These are phyloP conservation scores for Hypoxylon sp. DNA, from an alignment of 2,329 filamentous ascomycete genomes.

Conservation along the genomic window DNA sequence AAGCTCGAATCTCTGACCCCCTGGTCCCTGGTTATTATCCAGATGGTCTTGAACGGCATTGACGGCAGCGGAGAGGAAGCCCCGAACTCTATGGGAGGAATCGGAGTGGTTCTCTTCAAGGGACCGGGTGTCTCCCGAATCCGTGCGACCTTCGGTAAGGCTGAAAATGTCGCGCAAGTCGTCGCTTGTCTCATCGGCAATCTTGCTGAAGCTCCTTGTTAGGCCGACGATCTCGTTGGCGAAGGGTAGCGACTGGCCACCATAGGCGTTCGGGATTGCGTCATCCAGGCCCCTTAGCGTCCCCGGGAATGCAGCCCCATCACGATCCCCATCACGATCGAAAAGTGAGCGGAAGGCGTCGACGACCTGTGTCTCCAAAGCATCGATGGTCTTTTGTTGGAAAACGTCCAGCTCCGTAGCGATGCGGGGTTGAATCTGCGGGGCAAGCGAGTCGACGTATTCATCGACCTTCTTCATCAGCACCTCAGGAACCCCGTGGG, in stretches of 20 bases:
- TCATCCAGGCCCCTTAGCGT: conserved; percentile 3
- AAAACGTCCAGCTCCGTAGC: conserved; percentile 8
- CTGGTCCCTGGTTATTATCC: background rate
- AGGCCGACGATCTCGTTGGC: conserved; percentile 6
- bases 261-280: conserved; percentile 7
- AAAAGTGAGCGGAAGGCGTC: conserved; percentile 13
- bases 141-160: conserved; percentile 4
- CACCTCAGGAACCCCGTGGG: conserved; percentile 10
- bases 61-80: conserved; percentile 8
- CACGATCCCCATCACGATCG: conserved; percentile 2
- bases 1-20: conserved; percentile 9
- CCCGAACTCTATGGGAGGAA: conserved; percentile 8
- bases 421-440: conserved; percentile 17
- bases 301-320: background rate
- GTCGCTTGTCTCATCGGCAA: conserved; percentile 7
- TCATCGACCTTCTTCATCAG: conserved; percentile 15
- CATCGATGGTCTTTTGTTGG: conserved; percentile 16
- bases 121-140: background rate
- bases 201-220: conserved; percentile 6
- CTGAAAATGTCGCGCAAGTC: conserved; percentile 12
- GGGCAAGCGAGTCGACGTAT: conserved; percentile 15
- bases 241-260: conserved; percentile 2
- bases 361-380: conserved; percentile 9
- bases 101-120: conserved; percentile 3
- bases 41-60: conserved; percentile 12